Base-by-base conservation (phyloP, 164 flowering plant species). In the Chimonanthus praecox region DNA sequence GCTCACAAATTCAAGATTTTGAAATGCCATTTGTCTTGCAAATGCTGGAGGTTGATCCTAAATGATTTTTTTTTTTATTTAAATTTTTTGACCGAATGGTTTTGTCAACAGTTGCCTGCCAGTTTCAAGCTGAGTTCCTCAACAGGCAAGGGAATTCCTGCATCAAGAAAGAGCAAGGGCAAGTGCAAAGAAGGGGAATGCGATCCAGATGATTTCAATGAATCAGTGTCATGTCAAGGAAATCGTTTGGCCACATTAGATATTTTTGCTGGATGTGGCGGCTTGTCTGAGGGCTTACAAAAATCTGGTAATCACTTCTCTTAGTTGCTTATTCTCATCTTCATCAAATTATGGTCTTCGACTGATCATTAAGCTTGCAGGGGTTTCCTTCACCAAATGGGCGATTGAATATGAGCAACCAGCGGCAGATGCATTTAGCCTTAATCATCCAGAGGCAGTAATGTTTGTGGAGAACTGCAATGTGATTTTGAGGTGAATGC, bases 261-360 rank as follows among this genome's bases (percentile, higher is more conserved):
- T 72, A 95, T 95, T 71, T 95, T 95, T 92, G 91, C 99, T 79
- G 99, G 99, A 70, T 95, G 99, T 84, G 99, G 99, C 74, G 99
- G 99, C 68, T 78, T 95, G 68, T 93, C 99, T 7, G 94, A 95
- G 72, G 99, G 99, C 16, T 73, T 92, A 75, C 84, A 90, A 50
- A 81, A 87, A 74, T 78, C 99, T 50, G 98, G 99, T 89, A 84
- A 58, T 7, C 45, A 45, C 68, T 48, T 66, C 3, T 65, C 51
- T 48, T n/a, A 51, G 47, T 6, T 54, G 18, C 10, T 47, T 67
- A 7, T 51, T 4, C 16, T 45, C 60, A 6, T 73, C 33, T 33
- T 33, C 33, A 33, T 67, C 33, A 65, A 10, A 51, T 44, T 63
- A 47, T 20, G 47, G 16, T 13, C 11, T 50, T 49, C n/a, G 18